A percentile compares a stretch with the other conserved stretches of the same genome.
phyloP scores from a whole-genome alignment of 306 rosid species.

The Castanea mollissima region DNA sequence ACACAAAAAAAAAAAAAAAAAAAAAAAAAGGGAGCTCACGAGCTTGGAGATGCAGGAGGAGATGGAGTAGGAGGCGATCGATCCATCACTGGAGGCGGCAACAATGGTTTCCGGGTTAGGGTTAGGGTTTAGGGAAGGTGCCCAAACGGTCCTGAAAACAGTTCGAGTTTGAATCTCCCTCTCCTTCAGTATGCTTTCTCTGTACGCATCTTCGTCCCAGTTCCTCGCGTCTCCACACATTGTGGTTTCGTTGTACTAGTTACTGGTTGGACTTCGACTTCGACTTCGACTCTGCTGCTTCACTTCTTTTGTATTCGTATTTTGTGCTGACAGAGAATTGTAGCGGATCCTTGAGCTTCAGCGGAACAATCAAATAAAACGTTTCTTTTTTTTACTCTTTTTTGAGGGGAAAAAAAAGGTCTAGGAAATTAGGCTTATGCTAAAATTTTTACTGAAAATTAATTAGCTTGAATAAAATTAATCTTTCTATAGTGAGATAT shows the following conservation, averaged over 20 bases:
- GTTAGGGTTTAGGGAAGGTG: conserved; percentile 56
- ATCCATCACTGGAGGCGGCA: conserved; percentile 86
- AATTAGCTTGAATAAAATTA: too few species aligned
- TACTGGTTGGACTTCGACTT: not conserved
- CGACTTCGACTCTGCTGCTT: too few species aligned
- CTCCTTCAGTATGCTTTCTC: conserved; percentile 62
- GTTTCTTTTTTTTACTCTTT: too few species aligned
- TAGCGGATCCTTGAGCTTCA: too few species aligned
- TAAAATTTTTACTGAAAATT: too few species aligned
- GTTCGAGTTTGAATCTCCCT: conserved; percentile 78
- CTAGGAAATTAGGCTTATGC: too few species aligned
- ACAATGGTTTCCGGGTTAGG: conserved; percentile 59
- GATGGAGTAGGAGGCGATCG: conserved; percentile 71
- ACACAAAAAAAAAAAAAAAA: not conserved
- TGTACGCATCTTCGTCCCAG: conserved; percentile 86
- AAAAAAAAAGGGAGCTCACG: conserved; percentile 8
- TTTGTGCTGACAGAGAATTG: too few species aligned
- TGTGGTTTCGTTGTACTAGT: not conserved
- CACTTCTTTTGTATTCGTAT: too few species aligned
- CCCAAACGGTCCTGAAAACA: conserved; percentile 85
- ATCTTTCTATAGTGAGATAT: too few species aligned
- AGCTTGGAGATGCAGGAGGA: conserved; percentile 60
- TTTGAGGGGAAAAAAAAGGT: too few species aligned
- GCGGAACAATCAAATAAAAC: too few species aligned
- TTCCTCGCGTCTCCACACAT: conserved; percentile 77